A percentile compares a stretch with the other conserved stretches of the same genome.
Conservation (phyloP, 257 asterid species). For the Petunia secreta region DNA sequence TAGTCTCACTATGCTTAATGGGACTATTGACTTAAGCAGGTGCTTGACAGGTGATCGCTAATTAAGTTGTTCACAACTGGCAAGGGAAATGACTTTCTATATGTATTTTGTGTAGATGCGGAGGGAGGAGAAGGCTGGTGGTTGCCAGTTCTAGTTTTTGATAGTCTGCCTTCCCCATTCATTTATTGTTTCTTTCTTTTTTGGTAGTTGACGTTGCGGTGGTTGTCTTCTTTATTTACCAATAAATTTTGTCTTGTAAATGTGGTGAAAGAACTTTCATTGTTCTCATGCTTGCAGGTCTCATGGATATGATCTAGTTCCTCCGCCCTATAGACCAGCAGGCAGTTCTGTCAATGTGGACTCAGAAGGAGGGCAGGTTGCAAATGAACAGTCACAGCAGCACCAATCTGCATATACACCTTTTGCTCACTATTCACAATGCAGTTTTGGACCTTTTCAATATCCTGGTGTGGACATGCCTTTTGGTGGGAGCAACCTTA, state of each 20-base stretch:
- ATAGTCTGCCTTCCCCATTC: not conserved
- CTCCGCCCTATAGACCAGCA: slow-evolving; percentile 40
- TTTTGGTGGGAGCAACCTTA: slow-evolving; percentile 13
- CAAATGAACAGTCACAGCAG: slow-evolving; percentile 42
- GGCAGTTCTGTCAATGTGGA: slow-evolving; percentile 31
- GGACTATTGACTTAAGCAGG: not conserved
- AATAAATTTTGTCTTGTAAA: not conserved
- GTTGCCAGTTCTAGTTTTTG: not conserved
- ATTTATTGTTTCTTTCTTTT: not conserved
- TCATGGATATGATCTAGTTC: slow-evolving; percentile 41
- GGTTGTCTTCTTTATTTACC: not conserved
- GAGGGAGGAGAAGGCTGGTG: too few relatives aligned
- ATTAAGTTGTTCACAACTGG: not conserved
- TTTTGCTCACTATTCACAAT: slow-evolving; percentile 37
- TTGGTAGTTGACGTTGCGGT: not conserved
- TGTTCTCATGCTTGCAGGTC: slow-evolving; percentile 39
- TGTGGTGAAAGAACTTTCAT: too few relatives aligned
- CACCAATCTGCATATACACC: slow-evolving; percentile 34
- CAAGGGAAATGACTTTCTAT: too few relatives aligned
- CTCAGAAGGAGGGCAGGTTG: slow-evolving; percentile 36
- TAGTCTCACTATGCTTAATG: not conserved
- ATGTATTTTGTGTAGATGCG: too few relatives aligned
- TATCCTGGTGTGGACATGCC: slow-evolving; percentile 24
- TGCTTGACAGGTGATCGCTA: not conserved
- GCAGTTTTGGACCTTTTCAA: slow-evolving; percentile 30